phyloP scores from a whole-genome alignment of 2,329 filamentous ascomycete genomes.

The Botrytis paeoniae region DNA sequence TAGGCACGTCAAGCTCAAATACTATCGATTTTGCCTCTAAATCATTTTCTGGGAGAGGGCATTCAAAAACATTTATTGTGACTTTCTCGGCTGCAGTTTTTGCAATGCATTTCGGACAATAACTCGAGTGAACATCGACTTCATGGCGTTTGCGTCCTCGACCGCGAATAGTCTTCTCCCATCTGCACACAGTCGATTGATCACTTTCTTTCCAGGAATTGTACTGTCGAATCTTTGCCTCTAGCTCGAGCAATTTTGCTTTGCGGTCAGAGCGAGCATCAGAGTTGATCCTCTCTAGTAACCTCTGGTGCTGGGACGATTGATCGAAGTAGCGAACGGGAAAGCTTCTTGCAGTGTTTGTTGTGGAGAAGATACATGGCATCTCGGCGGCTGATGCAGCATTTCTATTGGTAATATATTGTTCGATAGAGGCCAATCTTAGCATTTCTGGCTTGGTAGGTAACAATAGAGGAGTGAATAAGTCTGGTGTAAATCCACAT shows the following conservation, averaged over 20 bases:
- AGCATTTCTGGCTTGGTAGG: slow-evolving; percentile 45
- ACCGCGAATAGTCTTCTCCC: background rate
- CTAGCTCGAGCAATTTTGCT: slow-evolving; percentile 40
- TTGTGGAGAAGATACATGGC: slow-evolving; percentile 41
- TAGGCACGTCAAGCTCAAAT: slow-evolving; percentile 51
- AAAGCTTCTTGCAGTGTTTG: slow-evolving; percentile 43
- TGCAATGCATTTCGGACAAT: slow-evolving; percentile 42
- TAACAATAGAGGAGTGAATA: slow-evolving; percentile 48
- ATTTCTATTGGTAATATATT: slow-evolving; percentile 41
- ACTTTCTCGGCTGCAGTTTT: slow-evolving; percentile 40
- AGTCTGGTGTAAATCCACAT: slow-evolving; percentile 41
- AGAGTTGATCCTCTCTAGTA: slow-evolving; percentile 41
- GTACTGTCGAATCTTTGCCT: slow-evolving; percentile 34
- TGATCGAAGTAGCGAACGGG: slow-evolving; percentile 47
- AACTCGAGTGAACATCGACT: background rate
- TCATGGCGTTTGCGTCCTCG: background rate
- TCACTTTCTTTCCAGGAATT: slow-evolving; percentile 30
- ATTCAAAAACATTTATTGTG: slow-evolving; percentile 51
- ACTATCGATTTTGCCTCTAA: slow-evolving; percentile 44
- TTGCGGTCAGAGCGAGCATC: slow-evolving; percentile 37
- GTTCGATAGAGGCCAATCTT: slow-evolving; percentile 47
- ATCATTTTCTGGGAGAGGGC: slow-evolving; percentile 48
- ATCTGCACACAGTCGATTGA: background rate
- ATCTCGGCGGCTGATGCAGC: background rate
- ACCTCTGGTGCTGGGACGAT: slow-evolving; percentile 42